These are phyloP conservation scores for Ceratocystis cubensis DNA, from an alignment of 2,329 filamentous ascomycete species.

Conservation along the genomic window DNA sequence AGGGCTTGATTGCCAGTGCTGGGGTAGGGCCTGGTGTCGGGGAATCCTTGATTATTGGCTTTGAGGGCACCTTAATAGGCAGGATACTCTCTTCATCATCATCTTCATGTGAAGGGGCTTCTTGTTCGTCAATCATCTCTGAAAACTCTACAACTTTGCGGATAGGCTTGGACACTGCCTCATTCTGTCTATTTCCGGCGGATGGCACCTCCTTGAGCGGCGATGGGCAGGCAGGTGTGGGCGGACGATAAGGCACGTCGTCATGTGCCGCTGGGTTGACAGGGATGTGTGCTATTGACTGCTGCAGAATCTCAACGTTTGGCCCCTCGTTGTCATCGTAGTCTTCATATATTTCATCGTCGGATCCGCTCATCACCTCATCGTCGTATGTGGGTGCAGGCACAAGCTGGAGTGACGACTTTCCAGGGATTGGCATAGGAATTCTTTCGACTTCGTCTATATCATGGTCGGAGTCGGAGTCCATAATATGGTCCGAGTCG, in stretches of 20 bases:
- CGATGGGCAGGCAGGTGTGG: constrained; percentile 36
- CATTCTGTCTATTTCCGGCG: constrained; percentile 36
- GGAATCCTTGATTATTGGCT: neutral
- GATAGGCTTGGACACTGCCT: constrained; percentile 23
- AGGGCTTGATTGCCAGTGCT: neutral
- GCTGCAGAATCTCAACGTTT: constrained; percentile 35
- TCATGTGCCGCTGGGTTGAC: neutral
- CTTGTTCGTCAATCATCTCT: constrained; percentile 5
- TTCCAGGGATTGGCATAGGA: constrained; percentile 3
- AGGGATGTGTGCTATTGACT: constrained; percentile 29
- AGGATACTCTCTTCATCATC: constrained; percentile 17
- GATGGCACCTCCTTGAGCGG: constrained; percentile 42
- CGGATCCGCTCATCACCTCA: constrained; percentile 25
- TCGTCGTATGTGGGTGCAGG: constrained; percentile 17
- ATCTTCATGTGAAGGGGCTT: constrained; percentile 11
- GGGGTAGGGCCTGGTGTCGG: neutral
- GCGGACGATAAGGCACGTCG: constrained; percentile 33
- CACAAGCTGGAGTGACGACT: constrained; percentile 16
- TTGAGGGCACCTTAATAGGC: constrained; percentile 17
- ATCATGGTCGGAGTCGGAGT: constrained; percentile 29
- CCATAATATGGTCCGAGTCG: constrained; percentile 5
- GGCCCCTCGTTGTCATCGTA: constrained; percentile 33
- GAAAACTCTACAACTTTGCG: constrained; percentile 13
- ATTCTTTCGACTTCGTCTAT: constrained; percentile 23
- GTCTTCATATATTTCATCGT: constrained; percentile 33